phyloP scores from a whole-genome alignment of 345 rosid genomes.

The Syzygium oleosum region DNA sequence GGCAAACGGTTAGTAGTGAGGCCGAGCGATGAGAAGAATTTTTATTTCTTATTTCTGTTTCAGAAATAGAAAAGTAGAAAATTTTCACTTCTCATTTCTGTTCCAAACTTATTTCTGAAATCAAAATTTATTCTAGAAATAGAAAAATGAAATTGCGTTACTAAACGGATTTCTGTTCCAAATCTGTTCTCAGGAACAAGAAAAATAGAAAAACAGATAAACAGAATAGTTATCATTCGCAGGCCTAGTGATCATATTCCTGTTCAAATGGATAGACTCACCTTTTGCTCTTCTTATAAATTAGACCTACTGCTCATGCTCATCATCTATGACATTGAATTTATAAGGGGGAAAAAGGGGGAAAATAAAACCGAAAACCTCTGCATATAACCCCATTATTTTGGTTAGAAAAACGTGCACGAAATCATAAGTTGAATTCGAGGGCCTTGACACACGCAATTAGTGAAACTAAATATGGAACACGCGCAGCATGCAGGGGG shows the following conservation, averaged over 20 bases:
- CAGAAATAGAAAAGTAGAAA: no score
- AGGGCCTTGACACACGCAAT: neutral
- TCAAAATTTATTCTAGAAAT: no score
- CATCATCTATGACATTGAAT: neutral
- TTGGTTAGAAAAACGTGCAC: neutral
- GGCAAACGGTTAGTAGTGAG: no score
- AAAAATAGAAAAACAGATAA: no score
- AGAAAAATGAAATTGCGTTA: no score
- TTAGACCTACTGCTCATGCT: neutral
- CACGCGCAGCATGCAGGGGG: neutral
- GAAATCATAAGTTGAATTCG: neutral
- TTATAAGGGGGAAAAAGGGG: neutral
- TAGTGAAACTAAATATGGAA: neutral
- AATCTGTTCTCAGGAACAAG: no score
- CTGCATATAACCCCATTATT: neutral
- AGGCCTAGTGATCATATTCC: neutral
- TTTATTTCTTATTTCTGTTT: no score
- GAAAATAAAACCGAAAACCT: neutral
- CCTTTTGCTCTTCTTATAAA: neutral
- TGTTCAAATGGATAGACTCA: neutral
- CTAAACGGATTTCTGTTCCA: no score
- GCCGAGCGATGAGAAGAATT: no score
- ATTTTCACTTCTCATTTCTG: no score
- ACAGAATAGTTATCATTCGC: no score
- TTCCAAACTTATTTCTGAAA: no score